Conservation (phyloP, 306 rosid genomes). For the Inga laurina region DNA sequence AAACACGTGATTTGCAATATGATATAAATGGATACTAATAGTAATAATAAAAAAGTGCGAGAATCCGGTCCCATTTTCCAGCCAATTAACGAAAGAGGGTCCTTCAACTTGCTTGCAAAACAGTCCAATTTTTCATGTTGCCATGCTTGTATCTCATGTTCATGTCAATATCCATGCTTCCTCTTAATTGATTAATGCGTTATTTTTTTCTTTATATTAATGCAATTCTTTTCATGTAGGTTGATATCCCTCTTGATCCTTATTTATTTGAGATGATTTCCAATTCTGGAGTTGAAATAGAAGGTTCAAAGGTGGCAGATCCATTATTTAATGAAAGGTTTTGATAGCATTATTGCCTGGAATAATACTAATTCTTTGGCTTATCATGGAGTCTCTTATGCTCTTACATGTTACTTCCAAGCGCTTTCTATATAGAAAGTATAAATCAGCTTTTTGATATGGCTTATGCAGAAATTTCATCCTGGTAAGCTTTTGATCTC, state of each 20-base stretch:
- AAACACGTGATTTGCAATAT: too few relatives aligned
- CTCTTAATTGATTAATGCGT: neutral
- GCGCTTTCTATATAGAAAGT: conserved; percentile 86
- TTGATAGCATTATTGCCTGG: conserved; percentile 81
- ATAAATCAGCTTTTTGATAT: conserved; percentile 87
- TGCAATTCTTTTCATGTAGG: conserved; percentile 50
- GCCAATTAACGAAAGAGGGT: too few relatives aligned
- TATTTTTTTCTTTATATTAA: conserved; percentile 15
- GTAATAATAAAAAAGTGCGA: too few relatives aligned
- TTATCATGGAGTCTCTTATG: conserved; percentile 76
- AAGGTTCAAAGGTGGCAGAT: conserved; percentile 81
- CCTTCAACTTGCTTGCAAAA: neutral
- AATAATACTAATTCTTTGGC: conserved; percentile 80
- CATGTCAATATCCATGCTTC: neutral
- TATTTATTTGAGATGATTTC: conserved; percentile 84
- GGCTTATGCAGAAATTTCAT: conserved; percentile 92
- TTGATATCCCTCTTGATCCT: conserved; percentile 95
- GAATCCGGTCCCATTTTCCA: too few relatives aligned
- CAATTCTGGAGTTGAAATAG: conserved; percentile 91
- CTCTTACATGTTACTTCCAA: conserved; percentile 71
- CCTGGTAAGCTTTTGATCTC: conserved; percentile 55
- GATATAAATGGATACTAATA: too few relatives aligned
- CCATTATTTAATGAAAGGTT: conserved; percentile 90
- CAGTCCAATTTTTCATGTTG: neutral
- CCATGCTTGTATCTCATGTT: neutral